Conservation (phyloP, 2,329 filamentous ascomycete species). For the Ophiostoma perfectum region DNA sequence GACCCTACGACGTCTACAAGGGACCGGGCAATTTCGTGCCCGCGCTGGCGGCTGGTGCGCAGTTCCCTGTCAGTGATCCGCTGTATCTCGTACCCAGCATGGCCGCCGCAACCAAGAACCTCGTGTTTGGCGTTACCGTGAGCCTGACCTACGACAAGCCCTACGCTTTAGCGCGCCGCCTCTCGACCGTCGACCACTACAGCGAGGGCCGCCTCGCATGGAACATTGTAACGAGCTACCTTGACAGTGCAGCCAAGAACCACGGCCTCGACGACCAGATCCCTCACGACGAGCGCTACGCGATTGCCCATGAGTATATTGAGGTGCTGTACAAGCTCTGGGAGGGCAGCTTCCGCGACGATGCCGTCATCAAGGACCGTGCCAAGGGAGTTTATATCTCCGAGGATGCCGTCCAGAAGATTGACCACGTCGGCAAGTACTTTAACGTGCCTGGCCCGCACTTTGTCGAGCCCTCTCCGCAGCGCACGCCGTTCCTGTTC, state of each 20-base stretch:
- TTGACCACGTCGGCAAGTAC: slow-evolving; percentile 24
- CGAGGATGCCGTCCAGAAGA: slow-evolving; percentile 20
- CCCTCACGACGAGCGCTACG: slow-evolving; percentile 29
- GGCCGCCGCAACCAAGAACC: slow-evolving; percentile 21
- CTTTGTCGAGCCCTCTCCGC: slow-evolving; percentile 18
- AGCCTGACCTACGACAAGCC: slow-evolving; percentile 20
- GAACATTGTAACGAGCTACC: slow-evolving; percentile 29
- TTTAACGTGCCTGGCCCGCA: slow-evolving; percentile 30
- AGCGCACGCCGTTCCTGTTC: slow-evolving; percentile 28
- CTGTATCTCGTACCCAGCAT: slow-evolving; percentile 19
- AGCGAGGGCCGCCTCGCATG: slow-evolving; percentile 22
- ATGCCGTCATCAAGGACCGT: slow-evolving; percentile 23
- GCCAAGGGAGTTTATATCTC: slow-evolving; percentile 19
- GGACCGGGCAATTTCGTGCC: slow-evolving; percentile 23
- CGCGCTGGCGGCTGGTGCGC: slow-evolving; percentile 21
- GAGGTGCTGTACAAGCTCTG: slow-evolving; percentile 28
- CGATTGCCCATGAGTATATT: slow-evolving; percentile 27
- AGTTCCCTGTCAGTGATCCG: slow-evolving; percentile 25
- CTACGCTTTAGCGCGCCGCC: slow-evolving; percentile 17
- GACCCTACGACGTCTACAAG: slow-evolving; percentile 25
- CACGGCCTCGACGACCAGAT: slow-evolving; percentile 21
- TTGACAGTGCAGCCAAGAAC: slow-evolving; percentile 23
- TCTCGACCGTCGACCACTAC: slow-evolving; percentile 24
- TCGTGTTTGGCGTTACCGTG: slow-evolving; percentile 22
- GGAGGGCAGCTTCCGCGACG: slow-evolving; percentile 19